Evolutionary conservation across 2,329 filamentous ascomycete species (phyloP).

Genomic region (Fusarium secorum): DNA sequence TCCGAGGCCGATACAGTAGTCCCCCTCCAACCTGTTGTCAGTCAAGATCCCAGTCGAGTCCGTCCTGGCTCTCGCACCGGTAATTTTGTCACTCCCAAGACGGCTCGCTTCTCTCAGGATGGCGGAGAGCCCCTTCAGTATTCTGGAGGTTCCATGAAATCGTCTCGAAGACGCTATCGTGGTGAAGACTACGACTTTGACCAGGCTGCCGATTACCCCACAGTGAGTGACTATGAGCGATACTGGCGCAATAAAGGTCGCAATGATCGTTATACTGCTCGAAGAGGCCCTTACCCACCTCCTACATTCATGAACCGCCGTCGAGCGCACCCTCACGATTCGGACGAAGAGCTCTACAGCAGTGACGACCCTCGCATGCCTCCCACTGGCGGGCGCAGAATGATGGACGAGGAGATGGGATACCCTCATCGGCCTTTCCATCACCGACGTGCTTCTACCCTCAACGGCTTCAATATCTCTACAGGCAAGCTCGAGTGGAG

Average conservation of each 20-base stretch:
- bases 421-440: neutral
- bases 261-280: slow-evolving; percentile 32
- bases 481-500: slow-evolving; percentile 49
- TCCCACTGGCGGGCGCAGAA: slow-evolving; percentile 22
- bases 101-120: slow-evolving; percentile 31
- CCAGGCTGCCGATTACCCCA: slow-evolving; percentile 28
- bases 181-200: slow-evolving; percentile 40
- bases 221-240: slow-evolving; percentile 37
- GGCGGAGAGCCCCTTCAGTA: slow-evolving; percentile 36
- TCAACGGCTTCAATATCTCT: slow-evolving; percentile 26
- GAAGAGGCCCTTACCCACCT: slow-evolving; percentile 37
- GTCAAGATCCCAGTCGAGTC: slow-evolving; percentile 29
- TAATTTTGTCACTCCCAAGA: slow-evolving; percentile 22
- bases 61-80: slow-evolving; percentile 32
- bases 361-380: slow-evolving; percentile 31
- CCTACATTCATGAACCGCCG: slow-evolving; percentile 38
- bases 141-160: slow-evolving; percentile 32
- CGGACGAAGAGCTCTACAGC: slow-evolving; percentile 37
- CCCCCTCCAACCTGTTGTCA: slow-evolving; percentile 29
- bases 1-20: slow-evolving; percentile 35
- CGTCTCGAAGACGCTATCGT: slow-evolving; percentile 31
- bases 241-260: slow-evolving; percentile 38
- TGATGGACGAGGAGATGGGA: slow-evolving; percentile 40
- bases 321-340: slow-evolving; percentile 31
- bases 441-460: slow-evolving; percentile 20